phyloP scores from a whole-genome alignment of 495 filamentous ascomycete genomes.

The Penicillium macrosclerotiorum region DNA sequence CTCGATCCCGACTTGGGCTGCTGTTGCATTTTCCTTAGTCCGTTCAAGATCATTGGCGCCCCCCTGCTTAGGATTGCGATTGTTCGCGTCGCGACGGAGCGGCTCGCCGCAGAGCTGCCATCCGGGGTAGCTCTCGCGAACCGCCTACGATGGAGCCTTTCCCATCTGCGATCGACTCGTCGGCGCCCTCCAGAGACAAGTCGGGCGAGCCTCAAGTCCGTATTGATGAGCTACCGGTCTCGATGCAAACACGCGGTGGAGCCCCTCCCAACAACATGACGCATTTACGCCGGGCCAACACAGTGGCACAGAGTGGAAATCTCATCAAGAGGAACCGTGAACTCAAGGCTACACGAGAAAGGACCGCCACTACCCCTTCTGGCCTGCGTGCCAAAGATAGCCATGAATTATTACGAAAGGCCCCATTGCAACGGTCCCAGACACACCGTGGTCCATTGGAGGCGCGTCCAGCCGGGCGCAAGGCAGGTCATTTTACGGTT shows the following conservation, averaged over 20 bases:
- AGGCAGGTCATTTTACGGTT: slow-evolving; percentile 83
- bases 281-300: slow-evolving; percentile 42
- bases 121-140: slow-evolving; percentile 10
- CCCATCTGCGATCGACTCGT: slow-evolving; percentile 13
- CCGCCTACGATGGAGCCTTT: slow-evolving; percentile 25
- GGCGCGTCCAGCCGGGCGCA: slow-evolving; percentile 34
- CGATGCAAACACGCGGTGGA: slow-evolving; percentile 15
- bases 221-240: slow-evolving; percentile 18
- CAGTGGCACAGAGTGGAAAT: slow-evolving; percentile 38
- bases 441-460: slow-evolving; percentile 31
- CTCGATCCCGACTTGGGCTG: slow-evolving; percentile 31
- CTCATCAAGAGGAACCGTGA: slow-evolving; percentile 33
- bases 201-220: slow-evolving; percentile 16
- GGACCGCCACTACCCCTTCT: slow-evolving; percentile 26
- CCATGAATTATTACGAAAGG: slow-evolving; percentile 45
- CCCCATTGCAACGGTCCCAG: slow-evolving; percentile 39
- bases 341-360: slow-evolving; percentile 30
- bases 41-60: background rate
- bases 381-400: slow-evolving; percentile 46
- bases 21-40: slow-evolving; percentile 15
- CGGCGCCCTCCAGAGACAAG: slow-evolving; percentile 14
- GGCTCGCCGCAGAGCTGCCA: slow-evolving; percentile 15
- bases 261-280: slow-evolving; percentile 17
- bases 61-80: background rate
- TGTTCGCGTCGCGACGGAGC: slow-evolving; percentile 20